phyloP scores from a whole-genome alignment of 495 filamentous ascomycete species.

The Aspergillus leporis region DNA sequence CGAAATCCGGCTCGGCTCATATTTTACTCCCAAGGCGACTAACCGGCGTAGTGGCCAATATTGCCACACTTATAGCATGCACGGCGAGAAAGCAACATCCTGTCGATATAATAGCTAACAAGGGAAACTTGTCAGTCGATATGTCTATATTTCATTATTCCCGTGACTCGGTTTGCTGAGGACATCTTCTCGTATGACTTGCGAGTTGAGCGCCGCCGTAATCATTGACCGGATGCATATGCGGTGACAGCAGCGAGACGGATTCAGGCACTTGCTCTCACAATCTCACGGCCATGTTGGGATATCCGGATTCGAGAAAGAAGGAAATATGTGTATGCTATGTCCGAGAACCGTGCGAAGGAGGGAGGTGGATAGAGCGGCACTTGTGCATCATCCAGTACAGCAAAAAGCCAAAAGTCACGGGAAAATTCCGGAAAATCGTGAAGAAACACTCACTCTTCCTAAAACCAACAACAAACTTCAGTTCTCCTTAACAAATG shows the following conservation, averaged over 20 bases:
- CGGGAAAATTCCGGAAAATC: constrained; percentile 11
- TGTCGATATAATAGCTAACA: constrained; percentile 42
- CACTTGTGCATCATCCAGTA: neutral
- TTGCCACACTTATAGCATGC: constrained; percentile 99
- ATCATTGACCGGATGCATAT: neutral
- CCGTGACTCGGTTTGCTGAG: neutral
- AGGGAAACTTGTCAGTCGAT: constrained; percentile 19
- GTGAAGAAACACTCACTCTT: constrained; percentile 31
- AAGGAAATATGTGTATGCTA: neutral
- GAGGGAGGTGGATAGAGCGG: neutral
- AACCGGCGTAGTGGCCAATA: constrained; percentile 94
- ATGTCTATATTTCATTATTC: constrained; percentile 9
- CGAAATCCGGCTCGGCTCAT: constrained; percentile 9
- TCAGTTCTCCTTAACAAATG: constrained; percentile 24
- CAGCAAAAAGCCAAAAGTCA: constrained; percentile 7
- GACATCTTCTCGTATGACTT: constrained; percentile 2
- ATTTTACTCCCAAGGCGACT: constrained; percentile 28
- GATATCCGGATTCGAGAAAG: neutral
- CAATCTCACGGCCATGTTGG: neutral
- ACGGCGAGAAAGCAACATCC: constrained; percentile 94
- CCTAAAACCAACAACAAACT: constrained; percentile 20
- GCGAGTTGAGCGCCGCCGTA: neutral
- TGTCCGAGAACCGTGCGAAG: neutral
- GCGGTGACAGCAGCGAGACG: neutral
- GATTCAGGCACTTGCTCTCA: neutral